Evolutionary conservation across 441 rosid genomes (phyloP).

Genomic region (Rhodomyrtus psidioides): DNA sequence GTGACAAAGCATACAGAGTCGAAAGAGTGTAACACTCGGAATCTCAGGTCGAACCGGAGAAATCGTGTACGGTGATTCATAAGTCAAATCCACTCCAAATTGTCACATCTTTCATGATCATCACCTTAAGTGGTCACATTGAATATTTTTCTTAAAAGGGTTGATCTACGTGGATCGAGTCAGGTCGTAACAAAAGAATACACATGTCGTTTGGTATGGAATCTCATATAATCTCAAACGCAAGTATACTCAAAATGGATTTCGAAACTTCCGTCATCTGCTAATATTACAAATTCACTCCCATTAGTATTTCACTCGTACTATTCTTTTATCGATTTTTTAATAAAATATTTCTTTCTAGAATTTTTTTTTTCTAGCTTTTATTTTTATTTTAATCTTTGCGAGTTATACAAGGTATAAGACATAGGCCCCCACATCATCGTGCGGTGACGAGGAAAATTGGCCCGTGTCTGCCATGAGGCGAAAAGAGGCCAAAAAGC

Average conservation of each 20-base stretch:
- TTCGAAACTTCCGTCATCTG: neutral
- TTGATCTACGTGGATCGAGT: neutral
- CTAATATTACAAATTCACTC: neutral
- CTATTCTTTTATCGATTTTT: neutral
- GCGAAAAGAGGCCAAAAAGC: neutral
- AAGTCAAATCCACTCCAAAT: no score
- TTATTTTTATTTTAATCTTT: neutral
- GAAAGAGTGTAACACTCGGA: no score
- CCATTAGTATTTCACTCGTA: neutral
- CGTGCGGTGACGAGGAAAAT: neutral
- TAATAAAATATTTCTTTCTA: neutral
- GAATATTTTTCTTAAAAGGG: neutral
- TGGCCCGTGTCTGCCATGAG: neutral
- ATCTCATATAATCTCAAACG: neutral
- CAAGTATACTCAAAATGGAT: neutral
- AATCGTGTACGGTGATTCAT: no score
- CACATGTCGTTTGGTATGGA: accelerated
- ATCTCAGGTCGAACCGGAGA: no score
- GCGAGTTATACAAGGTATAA: neutral
- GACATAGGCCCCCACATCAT: neutral
- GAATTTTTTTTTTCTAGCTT: neutral
- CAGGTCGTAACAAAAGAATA: neutral
- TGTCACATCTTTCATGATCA: no score
- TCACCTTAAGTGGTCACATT: neutral
- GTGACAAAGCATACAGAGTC: no score